A percentile compares a stretch with the other conserved stretches of the same genome.
Conservation (phyloP, 495 filamentous ascomycete genomes). For the Ramalina intermedia region DNA sequence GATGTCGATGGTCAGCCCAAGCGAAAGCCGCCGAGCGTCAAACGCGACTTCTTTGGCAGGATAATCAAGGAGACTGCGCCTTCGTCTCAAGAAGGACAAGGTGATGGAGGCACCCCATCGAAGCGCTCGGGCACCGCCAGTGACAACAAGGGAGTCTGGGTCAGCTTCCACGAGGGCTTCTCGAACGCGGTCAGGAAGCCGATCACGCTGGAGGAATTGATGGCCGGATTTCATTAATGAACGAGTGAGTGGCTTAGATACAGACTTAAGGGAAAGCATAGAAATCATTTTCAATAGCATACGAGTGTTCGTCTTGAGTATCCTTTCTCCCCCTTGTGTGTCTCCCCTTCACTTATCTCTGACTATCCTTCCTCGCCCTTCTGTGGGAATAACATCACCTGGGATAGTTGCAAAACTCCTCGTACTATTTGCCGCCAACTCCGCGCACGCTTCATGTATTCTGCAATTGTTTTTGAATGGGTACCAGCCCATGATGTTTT, state of each 20-base stretch:
- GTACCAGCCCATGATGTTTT: no score
- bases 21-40: conserved; percentile 30
- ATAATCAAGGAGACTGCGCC: conserved; percentile 37
- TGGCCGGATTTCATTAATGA: conserved; percentile 39
- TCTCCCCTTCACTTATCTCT: no score
- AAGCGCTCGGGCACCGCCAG: conserved; percentile 21
- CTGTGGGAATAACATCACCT: no score
- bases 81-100: conserved; percentile 14
- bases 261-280: no score
- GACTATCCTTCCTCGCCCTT: no score
- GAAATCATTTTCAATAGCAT: no score
- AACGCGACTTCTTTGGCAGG: conserved; percentile 85
- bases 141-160: conserved; percentile 48
- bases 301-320: no score
- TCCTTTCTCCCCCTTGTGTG: no score
- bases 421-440: no score
- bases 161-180: conserved; percentile 90
- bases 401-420: no score
- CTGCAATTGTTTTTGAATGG: no score
- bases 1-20: conserved; percentile 15
- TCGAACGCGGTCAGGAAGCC: conserved; percentile 94
- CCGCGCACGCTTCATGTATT: no score
- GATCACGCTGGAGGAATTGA: conserved; percentile 69
- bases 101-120: conserved; percentile 12
- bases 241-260: neutral